phyloP scores from a whole-genome alignment of 148 eudicot species.

The Mesembryanthemum crystallinum region DNA sequence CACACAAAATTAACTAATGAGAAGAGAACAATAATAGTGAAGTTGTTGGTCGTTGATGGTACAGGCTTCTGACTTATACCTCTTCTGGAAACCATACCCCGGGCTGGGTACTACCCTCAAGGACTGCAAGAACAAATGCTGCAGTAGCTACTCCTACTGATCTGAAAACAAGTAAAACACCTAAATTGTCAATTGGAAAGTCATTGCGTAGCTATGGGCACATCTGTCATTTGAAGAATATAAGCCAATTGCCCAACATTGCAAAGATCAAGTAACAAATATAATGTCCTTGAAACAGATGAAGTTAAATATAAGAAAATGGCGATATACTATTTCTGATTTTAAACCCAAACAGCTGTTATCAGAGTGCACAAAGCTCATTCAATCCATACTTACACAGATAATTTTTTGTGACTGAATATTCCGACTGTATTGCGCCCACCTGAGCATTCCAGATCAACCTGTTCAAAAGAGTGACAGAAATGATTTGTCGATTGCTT shows the following conservation, averaged over 20 bases:
- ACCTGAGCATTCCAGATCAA: constrained; percentile 86
- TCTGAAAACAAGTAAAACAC: constrained; percentile 43
- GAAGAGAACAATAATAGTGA: neutral
- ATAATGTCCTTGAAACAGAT: neutral
- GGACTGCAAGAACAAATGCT: constrained; percentile 81
- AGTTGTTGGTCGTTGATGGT: neutral
- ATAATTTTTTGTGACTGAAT: constrained; percentile 73
- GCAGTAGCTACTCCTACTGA: constrained; percentile 78
- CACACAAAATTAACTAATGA: constrained; percentile 13
- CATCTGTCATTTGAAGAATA: neutral
- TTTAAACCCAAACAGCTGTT: neutral
- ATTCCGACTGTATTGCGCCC: constrained; percentile 71
- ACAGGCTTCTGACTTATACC: constrained; percentile 45
- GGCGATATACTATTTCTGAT: neutral
- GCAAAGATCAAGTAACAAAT: neutral
- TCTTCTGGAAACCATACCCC: constrained; percentile 99
- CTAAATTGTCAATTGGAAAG: neutral
- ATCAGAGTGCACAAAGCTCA: neutral
- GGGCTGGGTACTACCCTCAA: constrained; percentile 90
- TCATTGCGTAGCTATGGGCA: neutral
- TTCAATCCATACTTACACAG: constrained; percentile 58
- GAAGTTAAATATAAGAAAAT: neutral
- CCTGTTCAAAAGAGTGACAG: constrained; percentile 42
- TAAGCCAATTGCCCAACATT: neutral
- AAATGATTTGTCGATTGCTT: neutral